A percentile compares a stretch with the other conserved stretches of the same genome.
These are phyloP conservation scores for Coemansia sp. DNA, from an alignment of 192 early-diverging fungal genomes.

Conservation along the genomic window DNA sequence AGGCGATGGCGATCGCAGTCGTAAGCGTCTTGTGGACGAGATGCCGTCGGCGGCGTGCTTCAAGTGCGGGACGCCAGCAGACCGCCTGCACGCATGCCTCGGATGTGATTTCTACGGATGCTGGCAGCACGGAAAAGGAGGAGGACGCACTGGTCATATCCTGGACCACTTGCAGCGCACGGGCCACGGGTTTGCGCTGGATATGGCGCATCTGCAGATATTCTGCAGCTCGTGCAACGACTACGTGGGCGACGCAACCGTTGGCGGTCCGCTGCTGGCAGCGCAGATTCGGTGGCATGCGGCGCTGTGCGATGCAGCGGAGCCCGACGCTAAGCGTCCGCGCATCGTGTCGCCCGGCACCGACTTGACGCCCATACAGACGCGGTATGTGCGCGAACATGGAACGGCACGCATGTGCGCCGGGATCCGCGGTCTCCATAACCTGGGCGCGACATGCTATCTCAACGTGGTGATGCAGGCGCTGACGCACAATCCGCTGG, in stretches of 20 bases:
- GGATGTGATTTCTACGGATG: conserved; percentile 78
- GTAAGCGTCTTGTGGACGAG: conserved; percentile 55
- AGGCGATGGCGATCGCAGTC: conserved; percentile 54
- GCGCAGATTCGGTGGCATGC: conserved; percentile 54
- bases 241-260: conserved; percentile 80
- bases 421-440: conserved; percentile 84
- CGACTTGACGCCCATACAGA: conserved; percentile 34
- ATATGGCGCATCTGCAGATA: conserved; percentile 65
- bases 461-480: conserved; percentile 93
- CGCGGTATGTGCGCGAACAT: conserved; percentile 46
- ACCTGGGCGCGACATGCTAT: conserved; percentile 95
- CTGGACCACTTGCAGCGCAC: conserved; percentile 18
- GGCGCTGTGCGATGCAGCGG: conserved; percentile 38
- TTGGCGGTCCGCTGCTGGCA: conserved; percentile 55
- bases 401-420: conserved; percentile 36
- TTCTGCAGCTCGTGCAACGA: conserved; percentile 80
- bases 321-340: conserved; percentile 35
- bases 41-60: conserved; percentile 63
- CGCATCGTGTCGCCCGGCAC: conserved; percentile 32
- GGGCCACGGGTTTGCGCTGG: conserved; percentile 63
- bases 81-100: conserved; percentile 79
- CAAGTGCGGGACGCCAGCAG: conserved; percentile 58
- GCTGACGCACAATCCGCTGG: conserved; percentile 87
- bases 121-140: conserved; percentile 58
- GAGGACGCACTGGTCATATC: conserved; percentile 11